Base-by-base conservation (phyloP, 306 rosid species). In the Spatholobus suberectus region DNA sequence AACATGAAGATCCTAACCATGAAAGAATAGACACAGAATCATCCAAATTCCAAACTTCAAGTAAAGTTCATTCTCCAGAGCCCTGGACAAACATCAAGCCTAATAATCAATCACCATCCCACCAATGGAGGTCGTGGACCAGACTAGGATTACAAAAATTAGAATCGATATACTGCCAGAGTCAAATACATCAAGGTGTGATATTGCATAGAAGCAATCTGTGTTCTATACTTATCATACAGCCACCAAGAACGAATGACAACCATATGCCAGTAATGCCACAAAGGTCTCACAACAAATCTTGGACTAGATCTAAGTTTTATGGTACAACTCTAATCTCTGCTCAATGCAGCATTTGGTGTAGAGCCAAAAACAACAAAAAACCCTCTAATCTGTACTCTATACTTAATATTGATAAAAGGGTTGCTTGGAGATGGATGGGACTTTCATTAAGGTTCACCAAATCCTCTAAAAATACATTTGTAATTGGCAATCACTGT, bases 1-100 rank as follows among this genome's bases (percentile, higher is more conserved):
- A 74, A 67, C 40, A 73, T 41, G 71, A 78, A 73, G 79, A 70
- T n/a, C 12, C 13, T 14, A 23, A 6, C 20, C 47, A 71, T 71
- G 26, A 27, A 41, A 43, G 17, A 27, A 54, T 65, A 73, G 17
- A 73, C 8, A 77, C 29, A 18, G 8, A 12, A 68, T 20, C 9
- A 29, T 44, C 38, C 67, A 62, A 62, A 62, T 10, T 44, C 38
- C 67, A 62, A 62, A 62, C 18, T 38, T 20, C 44, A 49, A 61
- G 52, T 14, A 74, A 29, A 14, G 20, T 29, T 41, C n/a, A 21
- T 65, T 34, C 40, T 8, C 51, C 34, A 54, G 23, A 76, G 34
- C 43, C 40, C 68, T 49, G 1, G 63, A 67, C 67, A 54, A 38
- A 59, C 20, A 6, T 26, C 7, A 77, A 44, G 47, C 40, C 67